Evolutionary conservation across 441 rosid genomes (phyloP), one percentile per base, ranked within the genome.

Genomic region (Arabidopsis hybrid): DNA sequence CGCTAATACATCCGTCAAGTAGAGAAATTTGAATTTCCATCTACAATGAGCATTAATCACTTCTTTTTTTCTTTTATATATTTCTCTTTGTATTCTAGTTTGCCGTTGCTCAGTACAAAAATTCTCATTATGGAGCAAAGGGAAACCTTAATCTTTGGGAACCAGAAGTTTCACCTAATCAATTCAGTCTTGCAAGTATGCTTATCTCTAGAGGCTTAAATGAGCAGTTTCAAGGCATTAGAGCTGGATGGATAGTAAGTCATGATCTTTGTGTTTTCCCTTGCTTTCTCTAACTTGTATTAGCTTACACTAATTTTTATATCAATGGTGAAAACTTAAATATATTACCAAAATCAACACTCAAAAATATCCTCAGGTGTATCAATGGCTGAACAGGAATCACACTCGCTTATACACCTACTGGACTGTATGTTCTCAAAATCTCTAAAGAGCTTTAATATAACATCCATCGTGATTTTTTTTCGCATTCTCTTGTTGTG

Each of bases 191-290:
- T 35, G 38, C 57, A 8, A 40, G 70, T 72, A 42, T 72, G 29
- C 3, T 52, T 50, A 18, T 72, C 11, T 39, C 53, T 12, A 5
- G 3, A 39, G 76, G 64, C 11, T 32, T 12, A 29, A 38, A 53
- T 2, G 69, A 72, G 45, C 36, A n/a, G 10, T 43, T 65, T 35
- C 16, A 65, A 45, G n/a, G 58, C 59, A 46, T 65, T 52, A 43
- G 52, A 64, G 77, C 77, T 73, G 78, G 78, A 57, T 74, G 72
- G 72, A 57, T 56, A 21, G 72, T 65, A 65, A 74, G 72, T 66
- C 17, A 45, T 1, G 49, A 39, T 21, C 1, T 26, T 21, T n/a
- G 18, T 59, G 8, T 26, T 60, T 39, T 32, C 18, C 34, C 60
- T 58, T 13, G 34, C 7, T 32, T 64, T 42, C 6, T 42, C n/a